phyloP scores from a whole-genome alignment of 2,329 filamentous ascomycete genomes.

The Colletotrichum aenigma region DNA sequence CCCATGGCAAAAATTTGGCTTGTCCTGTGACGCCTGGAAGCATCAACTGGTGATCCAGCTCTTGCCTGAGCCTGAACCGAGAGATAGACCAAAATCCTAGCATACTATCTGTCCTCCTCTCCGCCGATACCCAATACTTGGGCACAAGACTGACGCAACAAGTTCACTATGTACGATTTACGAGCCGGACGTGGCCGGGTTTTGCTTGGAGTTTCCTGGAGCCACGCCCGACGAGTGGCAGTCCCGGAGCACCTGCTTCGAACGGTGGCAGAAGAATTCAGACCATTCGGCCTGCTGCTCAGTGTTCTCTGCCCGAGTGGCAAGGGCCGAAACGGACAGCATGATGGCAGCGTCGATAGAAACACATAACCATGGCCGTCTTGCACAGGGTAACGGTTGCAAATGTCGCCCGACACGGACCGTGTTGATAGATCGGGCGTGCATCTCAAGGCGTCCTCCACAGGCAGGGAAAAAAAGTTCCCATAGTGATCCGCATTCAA shows the following conservation, averaged over 20 bases:
- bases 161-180: constrained; percentile 23
- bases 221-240: not conserved
- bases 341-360: not conserved
- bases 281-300: not conserved
- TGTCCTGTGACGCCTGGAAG: not conserved
- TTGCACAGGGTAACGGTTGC: not conserved
- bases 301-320: not conserved
- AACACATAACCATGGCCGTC: not conserved
- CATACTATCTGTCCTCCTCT: constrained; percentile 15
- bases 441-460: not conserved
- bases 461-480: not conserved
- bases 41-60: not conserved
- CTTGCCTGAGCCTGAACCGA: not conserved
- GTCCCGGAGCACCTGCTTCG: not conserved
- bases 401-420: not conserved
- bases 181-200: not conserved
- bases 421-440: not conserved
- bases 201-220: not conserved
- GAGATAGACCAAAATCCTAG: not conserved
- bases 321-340: not conserved
- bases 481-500: not conserved
- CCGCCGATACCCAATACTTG: not conserved
- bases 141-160: not conserved
- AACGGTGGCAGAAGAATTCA: not conserved
- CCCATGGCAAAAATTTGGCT: not conserved